phyloP scores from a whole-genome alignment of 768 basidiomycete genomes.

The Trametes elegans region DNA sequence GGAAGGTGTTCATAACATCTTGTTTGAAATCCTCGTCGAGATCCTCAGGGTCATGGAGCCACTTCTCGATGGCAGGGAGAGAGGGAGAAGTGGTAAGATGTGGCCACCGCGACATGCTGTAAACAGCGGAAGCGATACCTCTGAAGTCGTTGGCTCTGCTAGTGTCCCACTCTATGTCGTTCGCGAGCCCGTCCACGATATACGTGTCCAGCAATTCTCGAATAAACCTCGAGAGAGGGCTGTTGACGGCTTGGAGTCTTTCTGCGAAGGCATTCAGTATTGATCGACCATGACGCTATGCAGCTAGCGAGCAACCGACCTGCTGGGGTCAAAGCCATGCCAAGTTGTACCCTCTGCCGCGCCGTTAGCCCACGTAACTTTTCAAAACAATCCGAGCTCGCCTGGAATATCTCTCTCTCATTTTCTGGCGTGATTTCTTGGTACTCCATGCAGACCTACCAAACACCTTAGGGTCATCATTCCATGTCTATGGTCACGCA shows the following conservation, averaged over 20 bases:
- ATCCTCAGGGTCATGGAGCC: constrained; percentile 28
- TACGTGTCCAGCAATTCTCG: constrained; percentile 52
- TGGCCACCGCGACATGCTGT: constrained; percentile 29
- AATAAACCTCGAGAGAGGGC: constrained; percentile 55
- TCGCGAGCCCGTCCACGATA: constrained; percentile 37
- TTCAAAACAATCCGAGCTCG: constrained; percentile 26
- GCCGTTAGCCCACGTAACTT: neutral
- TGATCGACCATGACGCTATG: too few species aligned
- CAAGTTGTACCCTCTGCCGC: constrained; percentile 70
- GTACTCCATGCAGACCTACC: constrained; percentile 71
- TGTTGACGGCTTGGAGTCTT: constrained; percentile 64
- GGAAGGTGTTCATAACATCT: constrained; percentile 42
- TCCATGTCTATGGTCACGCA: neutral
- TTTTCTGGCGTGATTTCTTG: constrained; percentile 44
- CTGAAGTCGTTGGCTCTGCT: constrained; percentile 39
- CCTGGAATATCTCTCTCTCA: constrained; percentile 76
- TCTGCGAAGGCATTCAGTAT: too few species aligned
- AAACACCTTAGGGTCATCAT: neutral
- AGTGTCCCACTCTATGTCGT: constrained; percentile 36
- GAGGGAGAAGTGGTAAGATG: constrained; percentile 11
- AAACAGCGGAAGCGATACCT: constrained; percentile 31
- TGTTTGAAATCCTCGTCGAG: constrained; percentile 32
- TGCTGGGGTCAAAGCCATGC: constrained; percentile 73
- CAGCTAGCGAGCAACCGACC: too few species aligned
- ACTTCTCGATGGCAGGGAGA: constrained; percentile 23